Evolutionary conservation across 345 rosid genomes (phyloP), one percentile per base, ranked within the genome.

Genomic region (Salix koriyanagi): DNA sequence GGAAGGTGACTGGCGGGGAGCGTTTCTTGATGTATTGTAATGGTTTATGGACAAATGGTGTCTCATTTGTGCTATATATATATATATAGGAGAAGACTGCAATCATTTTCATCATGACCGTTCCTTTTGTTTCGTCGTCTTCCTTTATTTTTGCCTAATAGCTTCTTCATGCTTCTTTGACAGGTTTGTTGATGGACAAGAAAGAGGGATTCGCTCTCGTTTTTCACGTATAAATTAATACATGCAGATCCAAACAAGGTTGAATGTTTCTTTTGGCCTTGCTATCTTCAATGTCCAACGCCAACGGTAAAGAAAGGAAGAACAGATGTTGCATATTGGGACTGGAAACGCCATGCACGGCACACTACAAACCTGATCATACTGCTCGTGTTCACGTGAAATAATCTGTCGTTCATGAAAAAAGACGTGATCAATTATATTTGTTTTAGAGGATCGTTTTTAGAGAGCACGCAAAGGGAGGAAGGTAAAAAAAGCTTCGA

Each of bases 391-490:
- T n/a, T 52, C 12, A 48, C 30, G 23, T n/a, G 11, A 25, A 73
- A 41, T 7, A 28, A 41, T 73, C 25, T 26, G 32, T 0, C 2
- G 6, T 34, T 66, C 64, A 65, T 39, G 62, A 8, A 36, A 36
- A 58, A 80, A 56, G 65, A 66, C 44, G 73, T 60, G 76, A 67
- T 25, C 26, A 25, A 60, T 19, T 18, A 0, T 52, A 52, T 5
- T 19, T 6, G 60, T 52, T 52, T 52, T 52, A 2, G 54, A 14
- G 36, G 50, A 77, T 26, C 82, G n/a, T 83, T 86, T 86, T 88
- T 81, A 66, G 70, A 79, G 26, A 58, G 73, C 85, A 90, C 90
- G 91, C 89, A 88, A 92, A 84, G 88, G 79, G 75, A 79, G 80
- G 73, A 69, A 42, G 30, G 36, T 72, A 79, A 10, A 67, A 9